These are phyloP conservation scores for Carex scoparia DNA, from an alignment of 176 grass and related monocot genomes.

Conservation along the genomic window DNA sequence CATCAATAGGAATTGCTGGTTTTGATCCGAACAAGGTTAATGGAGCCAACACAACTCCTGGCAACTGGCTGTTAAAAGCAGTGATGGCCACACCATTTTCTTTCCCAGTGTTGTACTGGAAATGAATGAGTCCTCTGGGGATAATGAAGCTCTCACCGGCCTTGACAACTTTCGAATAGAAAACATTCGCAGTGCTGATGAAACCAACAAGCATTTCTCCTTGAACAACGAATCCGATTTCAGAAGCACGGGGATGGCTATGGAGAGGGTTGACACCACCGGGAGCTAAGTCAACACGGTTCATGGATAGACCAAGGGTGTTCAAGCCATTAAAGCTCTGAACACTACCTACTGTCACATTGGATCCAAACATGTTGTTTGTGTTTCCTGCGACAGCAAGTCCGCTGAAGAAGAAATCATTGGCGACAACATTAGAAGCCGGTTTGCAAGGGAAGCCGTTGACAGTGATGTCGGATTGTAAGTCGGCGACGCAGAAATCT, in stretches of 20 bases:
- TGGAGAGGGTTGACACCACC: conserved; percentile 61
- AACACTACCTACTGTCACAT: conserved; percentile 43
- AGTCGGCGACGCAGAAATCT: conserved; percentile 54
- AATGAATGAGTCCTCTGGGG: conserved; percentile 50
- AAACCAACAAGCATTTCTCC: conserved; percentile 57
- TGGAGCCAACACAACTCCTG: conserved; percentile 34
- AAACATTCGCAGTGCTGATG: conserved; percentile 28
- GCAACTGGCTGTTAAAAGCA: conserved; percentile 49
- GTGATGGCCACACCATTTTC: conserved; percentile 36
- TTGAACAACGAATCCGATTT: conserved; percentile 48
- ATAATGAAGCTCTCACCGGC: conserved; percentile 54
- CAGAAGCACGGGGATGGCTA: conserved; percentile 60
- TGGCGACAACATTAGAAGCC: not conserved
- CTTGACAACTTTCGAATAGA: conserved; percentile 39
- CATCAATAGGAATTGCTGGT: conserved; percentile 43
- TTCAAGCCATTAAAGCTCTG: conserved; percentile 44
- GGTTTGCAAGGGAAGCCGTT: conserved; percentile 59
- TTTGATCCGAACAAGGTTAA: conserved; percentile 44
- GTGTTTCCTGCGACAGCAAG: conserved; percentile 26
- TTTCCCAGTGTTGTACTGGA: conserved; percentile 48
- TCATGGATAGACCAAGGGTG: conserved; percentile 65
- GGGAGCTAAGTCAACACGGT: conserved; percentile 44
- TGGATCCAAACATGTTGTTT: conserved; percentile 48
- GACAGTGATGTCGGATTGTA: not conserved
- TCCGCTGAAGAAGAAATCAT: conserved; percentile 51